Evolutionary conservation across 2,329 filamentous ascomycete species (phyloP).

Genomic region (Neofusicoccum umdonicola): DNA sequence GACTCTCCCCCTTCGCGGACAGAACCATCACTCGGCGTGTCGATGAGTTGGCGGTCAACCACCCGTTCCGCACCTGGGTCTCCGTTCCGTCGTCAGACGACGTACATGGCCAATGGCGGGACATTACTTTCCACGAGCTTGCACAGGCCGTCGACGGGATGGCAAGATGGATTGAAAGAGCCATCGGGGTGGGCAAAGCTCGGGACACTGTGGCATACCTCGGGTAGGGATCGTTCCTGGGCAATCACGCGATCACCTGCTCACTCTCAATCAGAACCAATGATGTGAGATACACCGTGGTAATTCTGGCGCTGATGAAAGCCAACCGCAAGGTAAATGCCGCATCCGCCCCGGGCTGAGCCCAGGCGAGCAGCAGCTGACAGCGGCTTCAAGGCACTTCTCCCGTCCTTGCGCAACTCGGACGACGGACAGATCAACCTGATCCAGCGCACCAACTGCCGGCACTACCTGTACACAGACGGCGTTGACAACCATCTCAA

Average conservation of each 20-base stretch:
- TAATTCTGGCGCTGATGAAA: conserved; percentile 15
- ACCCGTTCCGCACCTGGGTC: conserved; percentile 11
- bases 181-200: conserved; percentile 1
- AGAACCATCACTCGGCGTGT: conserved; percentile 9
- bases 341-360: background rate
- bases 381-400: background rate
- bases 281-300: conserved; percentile 12
- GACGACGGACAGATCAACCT: conserved; percentile 16
- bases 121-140: conserved; percentile 13
- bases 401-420: conserved; percentile 16
- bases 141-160: background rate
- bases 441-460: background rate
- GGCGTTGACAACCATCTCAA: conserved; percentile 14
- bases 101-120: conserved; percentile 9
- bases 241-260: background rate
- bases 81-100: conserved; percentile 7
- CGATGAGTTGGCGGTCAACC: conserved; percentile 5
- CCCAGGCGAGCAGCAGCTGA: background rate
- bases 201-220: conserved; percentile 17
- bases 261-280: background rate
- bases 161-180: conserved; percentile 16
- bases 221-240: background rate
- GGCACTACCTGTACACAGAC: conserved; percentile 6
- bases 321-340: conserved; percentile 10
- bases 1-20: conserved; percentile 12